phyloP scores from a whole-genome alignment of 305 asterid species.

The Solanum aculeatissimum region DNA sequence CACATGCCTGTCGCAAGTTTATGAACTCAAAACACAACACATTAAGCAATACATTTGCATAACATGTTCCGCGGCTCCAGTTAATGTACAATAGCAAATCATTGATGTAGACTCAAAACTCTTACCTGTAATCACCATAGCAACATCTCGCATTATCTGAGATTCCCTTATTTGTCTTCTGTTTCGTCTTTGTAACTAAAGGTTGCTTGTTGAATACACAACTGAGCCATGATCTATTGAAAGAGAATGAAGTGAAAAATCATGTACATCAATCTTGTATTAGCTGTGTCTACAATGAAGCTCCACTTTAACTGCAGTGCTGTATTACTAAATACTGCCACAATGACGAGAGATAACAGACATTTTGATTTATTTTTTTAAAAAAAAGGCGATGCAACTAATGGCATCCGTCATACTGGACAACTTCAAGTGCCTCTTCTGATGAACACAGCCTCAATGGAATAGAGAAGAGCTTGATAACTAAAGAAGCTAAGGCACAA shows the following conservation, averaged over 20 bases:
- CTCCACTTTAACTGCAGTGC: background rate
- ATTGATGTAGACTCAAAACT: background rate
- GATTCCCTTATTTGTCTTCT: background rate
- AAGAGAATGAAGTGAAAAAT: background rate
- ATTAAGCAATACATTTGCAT: background rate
- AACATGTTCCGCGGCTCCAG: background rate
- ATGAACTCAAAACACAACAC: constrained; percentile 12
- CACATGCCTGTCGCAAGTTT: constrained; percentile 54
- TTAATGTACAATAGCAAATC: background rate
- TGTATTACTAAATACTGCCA: background rate
- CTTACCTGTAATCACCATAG: background rate
- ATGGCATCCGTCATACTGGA: background rate
- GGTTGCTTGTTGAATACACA: background rate
- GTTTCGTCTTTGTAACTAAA: background rate
- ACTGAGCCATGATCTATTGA: background rate
- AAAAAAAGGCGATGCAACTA: background rate
- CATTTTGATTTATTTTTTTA: background rate
- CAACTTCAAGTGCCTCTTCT: background rate
- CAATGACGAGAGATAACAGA: background rate
- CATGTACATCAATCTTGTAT: background rate
- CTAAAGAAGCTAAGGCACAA: background rate
- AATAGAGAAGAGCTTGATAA: background rate
- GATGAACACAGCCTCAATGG: background rate
- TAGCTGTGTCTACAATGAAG: background rate
- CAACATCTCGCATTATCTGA: background rate